A percentile compares a stretch with the other conserved stretches of the same genome.
These are phyloP conservation scores for Phytophthora pisi DNA, from an alignment of 352 stramenopile genomes.

Conservation along the genomic window DNA sequence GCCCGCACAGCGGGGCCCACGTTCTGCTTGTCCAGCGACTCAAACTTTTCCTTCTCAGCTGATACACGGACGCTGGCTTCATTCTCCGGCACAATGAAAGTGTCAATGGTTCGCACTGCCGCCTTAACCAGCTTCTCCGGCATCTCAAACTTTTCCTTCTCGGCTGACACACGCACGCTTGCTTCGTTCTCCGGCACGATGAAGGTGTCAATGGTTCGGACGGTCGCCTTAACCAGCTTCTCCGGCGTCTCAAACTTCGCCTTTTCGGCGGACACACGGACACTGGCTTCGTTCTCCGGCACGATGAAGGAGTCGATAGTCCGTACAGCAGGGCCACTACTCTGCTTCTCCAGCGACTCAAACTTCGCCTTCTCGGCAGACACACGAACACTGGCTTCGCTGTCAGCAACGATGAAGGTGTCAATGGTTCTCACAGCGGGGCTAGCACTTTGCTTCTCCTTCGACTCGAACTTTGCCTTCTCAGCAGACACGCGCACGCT, in stretches of 20 bases:
- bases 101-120: conserved; percentile 17
- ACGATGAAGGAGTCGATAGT: conserved; percentile 24
- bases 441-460: conserved; percentile 3
- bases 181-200: conserved; percentile 23
- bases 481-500: conserved; percentile 23
- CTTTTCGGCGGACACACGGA: conserved; percentile 22
- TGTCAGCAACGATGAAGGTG: conserved; percentile 37
- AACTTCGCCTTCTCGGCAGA: conserved; percentile 34
- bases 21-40: conserved; percentile 6
- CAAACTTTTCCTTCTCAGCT: conserved; percentile 24
- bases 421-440: conserved; percentile 35
- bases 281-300: conserved; percentile 13
- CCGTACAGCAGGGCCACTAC: conserved; percentile 1
- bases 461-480: conserved; percentile 22
- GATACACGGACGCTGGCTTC: conserved; percentile 26
- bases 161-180: conserved; percentile 30
- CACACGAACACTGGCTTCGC: conserved; percentile 28
- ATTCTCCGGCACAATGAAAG: conserved; percentile 13
- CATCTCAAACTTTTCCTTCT: conserved; percentile 32
- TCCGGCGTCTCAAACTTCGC: conserved; percentile 14
- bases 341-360: conserved; percentile 10
- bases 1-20: conserved; percentile 22
- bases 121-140: conserved; percentile 8
- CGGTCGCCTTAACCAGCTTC: conserved; percentile 25
- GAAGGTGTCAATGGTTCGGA: conserved; percentile 24